Conservation (phyloP, 2,329 filamentous ascomycete genomes). For the Coniochaeta ligniaria region DNA sequence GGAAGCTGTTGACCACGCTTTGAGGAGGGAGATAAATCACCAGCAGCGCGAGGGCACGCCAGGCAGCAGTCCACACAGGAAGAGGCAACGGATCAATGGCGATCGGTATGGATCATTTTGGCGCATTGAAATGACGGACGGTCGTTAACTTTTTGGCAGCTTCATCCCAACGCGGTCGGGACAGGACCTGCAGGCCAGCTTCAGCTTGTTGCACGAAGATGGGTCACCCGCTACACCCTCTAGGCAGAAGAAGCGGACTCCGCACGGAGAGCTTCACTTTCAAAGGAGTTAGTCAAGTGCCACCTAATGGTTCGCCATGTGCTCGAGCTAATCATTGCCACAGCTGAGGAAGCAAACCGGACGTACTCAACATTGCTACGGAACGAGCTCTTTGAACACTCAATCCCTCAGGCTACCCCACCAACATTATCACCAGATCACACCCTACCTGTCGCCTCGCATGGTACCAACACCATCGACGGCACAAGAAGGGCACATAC, state of each 20-base stretch:
- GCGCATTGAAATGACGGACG: conserved; percentile 5
- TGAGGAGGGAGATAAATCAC: conserved; percentile 43
- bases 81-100: conserved; percentile 52
- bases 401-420: conserved; percentile 73
- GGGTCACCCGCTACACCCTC: conserved; percentile 89
- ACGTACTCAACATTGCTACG: conserved; percentile 85
- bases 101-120: conserved; percentile 42
- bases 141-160: conserved; percentile 38
- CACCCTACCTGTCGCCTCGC: conserved; percentile 37
- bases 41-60: conserved; percentile 45
- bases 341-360: conserved; percentile 87
- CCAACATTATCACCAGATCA: conserved; percentile 55
- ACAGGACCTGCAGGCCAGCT: conserved; percentile 88
- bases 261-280: conserved; percentile 86
- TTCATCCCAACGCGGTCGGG: conserved; percentile 94
- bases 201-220: conserved; percentile 85
- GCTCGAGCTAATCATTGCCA: conserved; percentile 13
- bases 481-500: conserved; percentile 71
- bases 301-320: background rate
- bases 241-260: conserved; percentile 73
- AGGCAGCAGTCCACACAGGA: conserved; percentile 47
- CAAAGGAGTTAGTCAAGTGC: conserved; percentile 65
- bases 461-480: conserved; percentile 51
- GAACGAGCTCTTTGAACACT: conserved; percentile 85
- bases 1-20: conserved; percentile 41